phyloP scores from a whole-genome alignment of 805 yeast species.

The Candida coquimbonensis region DNA sequence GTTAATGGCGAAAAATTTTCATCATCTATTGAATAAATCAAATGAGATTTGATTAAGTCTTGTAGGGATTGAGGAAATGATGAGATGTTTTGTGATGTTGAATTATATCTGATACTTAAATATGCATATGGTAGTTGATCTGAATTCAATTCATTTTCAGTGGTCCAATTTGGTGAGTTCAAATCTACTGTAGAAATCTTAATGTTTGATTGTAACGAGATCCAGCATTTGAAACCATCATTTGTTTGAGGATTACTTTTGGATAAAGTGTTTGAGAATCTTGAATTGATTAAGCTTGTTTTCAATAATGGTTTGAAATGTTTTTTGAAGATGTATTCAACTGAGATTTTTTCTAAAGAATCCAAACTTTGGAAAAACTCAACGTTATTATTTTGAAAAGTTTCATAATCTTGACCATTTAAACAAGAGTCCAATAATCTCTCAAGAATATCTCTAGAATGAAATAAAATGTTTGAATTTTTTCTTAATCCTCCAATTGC shows the following conservation, averaged over 20 bases:
- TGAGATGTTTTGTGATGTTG: constrained; percentile 21
- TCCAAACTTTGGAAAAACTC: constrained; percentile 9
- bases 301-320: constrained; percentile 20
- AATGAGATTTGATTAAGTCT: constrained; percentile 38
- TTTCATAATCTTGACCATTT: constrained; percentile 9
- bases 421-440: constrained; percentile 10
- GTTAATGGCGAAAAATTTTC: constrained; percentile 29
- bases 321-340: constrained; percentile 23
- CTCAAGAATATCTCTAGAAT: constrained; percentile 5
- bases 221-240: constrained; percentile 16
- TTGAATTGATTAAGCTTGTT: constrained; percentile 10
- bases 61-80: constrained; percentile 22
- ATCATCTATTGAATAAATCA: constrained; percentile 38
- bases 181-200: constrained; percentile 11
- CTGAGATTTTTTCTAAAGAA: constrained; percentile 20
- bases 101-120: constrained; percentile 41
- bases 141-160: constrained; percentile 5
- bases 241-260: not conserved
- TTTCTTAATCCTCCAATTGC: constrained; percentile 38
- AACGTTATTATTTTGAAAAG: constrained; percentile 7
- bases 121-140: constrained; percentile 41
- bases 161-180: constrained; percentile 11
- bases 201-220: constrained; percentile 19
- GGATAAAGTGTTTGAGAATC: constrained; percentile 13
- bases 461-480: constrained; percentile 25